Conservation (phyloP, 2,329 filamentous ascomycete genomes). For the Monascus ruber region DNA sequence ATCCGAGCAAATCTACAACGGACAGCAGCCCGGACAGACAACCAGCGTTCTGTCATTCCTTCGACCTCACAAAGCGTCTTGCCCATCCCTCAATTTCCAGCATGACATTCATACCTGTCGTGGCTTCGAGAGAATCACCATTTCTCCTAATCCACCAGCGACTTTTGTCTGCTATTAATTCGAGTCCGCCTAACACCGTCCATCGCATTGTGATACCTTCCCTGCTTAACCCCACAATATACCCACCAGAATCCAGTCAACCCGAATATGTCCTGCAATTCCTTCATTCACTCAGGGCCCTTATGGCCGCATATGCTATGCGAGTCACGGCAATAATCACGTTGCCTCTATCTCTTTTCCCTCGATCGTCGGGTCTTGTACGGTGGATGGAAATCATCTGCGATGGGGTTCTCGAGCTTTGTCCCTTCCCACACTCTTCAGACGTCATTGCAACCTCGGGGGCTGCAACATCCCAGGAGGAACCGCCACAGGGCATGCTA, state of each 20-base stretch:
- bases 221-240: conserved; percentile 76
- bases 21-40: conserved; percentile 11
- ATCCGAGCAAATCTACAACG: conserved; percentile 34
- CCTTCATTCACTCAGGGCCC: conserved; percentile 61
- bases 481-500: conserved; percentile 75
- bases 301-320: conserved; percentile 57
- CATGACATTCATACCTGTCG: conserved; percentile 42
- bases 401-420: conserved; percentile 79
- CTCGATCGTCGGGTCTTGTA: conserved; percentile 61
- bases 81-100: conserved; percentile 42
- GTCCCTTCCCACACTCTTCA: conserved; percentile 55
- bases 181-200: conserved; percentile 48
- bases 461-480: conserved; percentile 49
- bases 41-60: conserved; percentile 56
- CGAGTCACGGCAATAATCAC: conserved; percentile 64
- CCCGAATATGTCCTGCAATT: conserved; percentile 69
- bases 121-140: conserved; percentile 35
- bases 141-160: conserved; percentile 55
- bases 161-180: conserved; percentile 45
- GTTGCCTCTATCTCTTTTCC: conserved; percentile 68
- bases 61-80: conserved; percentile 59
- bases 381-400: conserved; percentile 76
- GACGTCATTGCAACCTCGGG: conserved; percentile 41
- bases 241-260: conserved; percentile 56
- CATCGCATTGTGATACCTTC: conserved; percentile 79